Base-by-base conservation (phyloP, 2,329 filamentous ascomycete species). In the Botrytis galanthina region DNA sequence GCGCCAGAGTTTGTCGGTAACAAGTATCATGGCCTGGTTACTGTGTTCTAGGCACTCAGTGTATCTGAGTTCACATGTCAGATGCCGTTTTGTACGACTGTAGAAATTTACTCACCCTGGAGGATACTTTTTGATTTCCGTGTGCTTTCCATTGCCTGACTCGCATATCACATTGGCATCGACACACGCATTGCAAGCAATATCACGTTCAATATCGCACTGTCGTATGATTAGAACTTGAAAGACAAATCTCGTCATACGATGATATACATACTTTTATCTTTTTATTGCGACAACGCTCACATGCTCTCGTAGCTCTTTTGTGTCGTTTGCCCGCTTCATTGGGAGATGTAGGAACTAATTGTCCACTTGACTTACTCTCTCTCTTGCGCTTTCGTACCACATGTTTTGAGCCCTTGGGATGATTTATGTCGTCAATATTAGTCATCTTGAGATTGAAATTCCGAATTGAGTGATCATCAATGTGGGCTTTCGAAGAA, bases 201-300 rank as follows among this genome's bases (percentile, higher is more conserved):
- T 44, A 37, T 57, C 51, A 7, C 66, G 35, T 69, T 57, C 48
- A 57, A 57, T 69, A 16, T 69, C 66, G 54, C 66, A 69, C 66
- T 69, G 22, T 44, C 20, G 29, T 26, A 57, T 10, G 29, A 69
- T 69, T 69, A 69, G 66, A 69, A 42, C 10, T 32, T 32, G 35
- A 37, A 32, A 22, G 26, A 3, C 22, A 8, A 9, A 42, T 26
- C 9, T 26, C 39, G 7, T 57, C n/a, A 59, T 69, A 14, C 20
- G 20, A 29, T 57, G 1, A 42, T 54, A 7, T 42, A 32, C 66
- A 22, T 57, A 69, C 66, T 57, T 69, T 69, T 14, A 69, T 69
- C 66, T 69, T 69, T 35, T 69, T 69, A 18, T 69, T 69, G n/a
- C 66, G 66, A 69, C 66, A 69, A 20, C 66, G 66, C 48, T 69